Evolutionary conservation across 2,329 filamentous ascomycete species (phyloP).

Genomic region (Orbilia blumenaviensis): DNA sequence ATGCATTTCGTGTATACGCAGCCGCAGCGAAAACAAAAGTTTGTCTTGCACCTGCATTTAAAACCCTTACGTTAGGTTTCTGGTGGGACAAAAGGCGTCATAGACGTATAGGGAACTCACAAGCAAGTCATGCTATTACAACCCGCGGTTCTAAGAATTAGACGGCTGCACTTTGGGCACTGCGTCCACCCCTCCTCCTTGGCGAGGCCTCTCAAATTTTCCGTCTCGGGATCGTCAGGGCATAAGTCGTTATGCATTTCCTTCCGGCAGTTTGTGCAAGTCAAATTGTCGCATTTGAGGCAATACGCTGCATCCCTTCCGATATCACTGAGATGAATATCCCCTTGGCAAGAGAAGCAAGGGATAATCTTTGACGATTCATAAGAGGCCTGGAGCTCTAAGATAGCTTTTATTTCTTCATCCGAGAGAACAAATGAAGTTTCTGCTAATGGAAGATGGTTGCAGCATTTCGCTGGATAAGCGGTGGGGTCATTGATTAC

Average conservation of each 20-base stretch:
- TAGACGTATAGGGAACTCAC: constrained; percentile 28
- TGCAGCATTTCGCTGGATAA: constrained; percentile 40
- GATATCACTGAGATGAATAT: constrained; percentile 41
- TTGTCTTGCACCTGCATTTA: constrained; percentile 13
- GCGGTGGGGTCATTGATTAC: constrained; percentile 21
- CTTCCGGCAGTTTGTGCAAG: constrained; percentile 40
- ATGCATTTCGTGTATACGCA: background rate
- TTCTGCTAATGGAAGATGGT: constrained; percentile 9
- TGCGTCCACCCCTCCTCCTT: constrained; percentile 50
- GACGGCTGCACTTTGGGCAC: constrained; percentile 41
- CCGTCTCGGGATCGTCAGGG: constrained; percentile 48
- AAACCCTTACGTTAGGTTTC: background rate
- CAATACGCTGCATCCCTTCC: constrained; percentile 45
- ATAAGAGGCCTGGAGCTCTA: constrained; percentile 11
- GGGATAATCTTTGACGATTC: constrained; percentile 30
- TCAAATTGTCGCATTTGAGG: constrained; percentile 32
- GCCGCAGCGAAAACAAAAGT: constrained; percentile 45
- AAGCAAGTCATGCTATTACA: constrained; percentile 46
- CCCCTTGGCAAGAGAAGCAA: constrained; percentile 46
- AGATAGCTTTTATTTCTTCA: constrained; percentile 13
- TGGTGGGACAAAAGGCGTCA: background rate
- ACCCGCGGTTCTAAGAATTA: constrained; percentile 24
- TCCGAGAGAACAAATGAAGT: constrained; percentile 37
- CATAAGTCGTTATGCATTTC: constrained; percentile 49
- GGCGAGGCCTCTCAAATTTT: constrained; percentile 4